Base-by-base conservation (phyloP, 345 rosid species). In the Eucalyptus erythrocorys region DNA sequence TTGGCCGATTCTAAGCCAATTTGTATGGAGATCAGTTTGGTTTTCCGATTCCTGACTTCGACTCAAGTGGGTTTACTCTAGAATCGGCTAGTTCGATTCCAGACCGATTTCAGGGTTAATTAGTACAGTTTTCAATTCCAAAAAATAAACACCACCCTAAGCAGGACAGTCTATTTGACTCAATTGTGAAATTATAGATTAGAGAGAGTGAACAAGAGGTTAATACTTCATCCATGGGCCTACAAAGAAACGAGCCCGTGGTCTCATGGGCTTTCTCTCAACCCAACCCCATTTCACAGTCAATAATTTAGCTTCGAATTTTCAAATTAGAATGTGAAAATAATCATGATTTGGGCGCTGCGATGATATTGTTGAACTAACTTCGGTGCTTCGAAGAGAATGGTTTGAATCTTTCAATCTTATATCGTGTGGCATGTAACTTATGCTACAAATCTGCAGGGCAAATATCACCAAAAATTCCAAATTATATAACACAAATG, bases 391-490 rank as follows among this genome's bases (percentile, higher is more conserved):
- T 19, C 1, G 26, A 10, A 34, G 26, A 9, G 13, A 22, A 71
- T 34, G 26, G 43, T 17, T 17, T 71, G 8, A 42, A 71, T 32
- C 40, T 32, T 66, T 32, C 79, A 66, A 66, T 66, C 6, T 55
- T 32, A 32, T 15, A 17, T 66, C 37, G 1, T 2, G 11, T 7
- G 40, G 11, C 19, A 2, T n/a, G 37, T n/a, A 34, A 64, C 21
- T 32, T 4, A 32, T 71, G 26, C 17, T 10, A 34, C 11, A 34
- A 11, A 21, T 43, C 5, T 11, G 1, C 37, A 76, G 0, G 26
- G 26, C 0, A 51, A 51, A 51, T 51, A 21, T 0, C 4, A 19
- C 24, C 0, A 51, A 51, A 51, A 19, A 51, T 51, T 51, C 0
- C 0, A 51, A 51, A 51, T 51, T 51, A 51, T 51, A 51, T 6